phyloP scores from a whole-genome alignment of 257 asterid genomes.

The Nicotiana knightiana region DNA sequence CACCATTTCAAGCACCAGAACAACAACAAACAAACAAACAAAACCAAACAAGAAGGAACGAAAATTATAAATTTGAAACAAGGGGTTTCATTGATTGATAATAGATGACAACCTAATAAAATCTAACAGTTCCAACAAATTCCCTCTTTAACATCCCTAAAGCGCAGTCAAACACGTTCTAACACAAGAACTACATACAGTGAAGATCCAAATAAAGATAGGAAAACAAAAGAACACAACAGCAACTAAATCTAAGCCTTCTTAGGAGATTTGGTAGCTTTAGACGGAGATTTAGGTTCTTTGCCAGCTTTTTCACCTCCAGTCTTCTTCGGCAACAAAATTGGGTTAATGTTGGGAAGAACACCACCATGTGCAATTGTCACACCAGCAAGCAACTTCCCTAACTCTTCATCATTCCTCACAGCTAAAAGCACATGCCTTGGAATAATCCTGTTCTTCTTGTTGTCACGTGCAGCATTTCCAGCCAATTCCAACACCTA shows the following conservation, averaged over 20 bases:
- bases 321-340: slow-evolving; percentile 20
- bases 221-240: too few species aligned
- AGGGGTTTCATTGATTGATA: slow-evolving; percentile 9
- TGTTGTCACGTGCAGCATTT: slow-evolving; percentile 23
- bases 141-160: neutral
- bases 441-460: slow-evolving; percentile 19
- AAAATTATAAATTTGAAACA: neutral
- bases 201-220: too few species aligned
- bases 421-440: slow-evolving; percentile 19
- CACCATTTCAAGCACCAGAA: too few species aligned
- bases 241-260: neutral
- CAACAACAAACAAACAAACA: too few species aligned
- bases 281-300: slow-evolving; percentile 16
- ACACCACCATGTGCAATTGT: slow-evolving; percentile 28
- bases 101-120: neutral
- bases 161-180: neutral
- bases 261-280: slow-evolving; percentile 15
- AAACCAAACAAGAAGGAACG: neutral
- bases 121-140: neutral
- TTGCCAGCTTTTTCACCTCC: neutral
- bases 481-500: slow-evolving; percentile 27
- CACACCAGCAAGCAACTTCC: slow-evolving; percentile 20
- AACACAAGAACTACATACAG: neutral
- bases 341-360: slow-evolving; percentile 22
- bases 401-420: slow-evolving; percentile 25